Conservation (phyloP, 768 basidiomycete genomes). For the Lactarius indigo region DNA sequence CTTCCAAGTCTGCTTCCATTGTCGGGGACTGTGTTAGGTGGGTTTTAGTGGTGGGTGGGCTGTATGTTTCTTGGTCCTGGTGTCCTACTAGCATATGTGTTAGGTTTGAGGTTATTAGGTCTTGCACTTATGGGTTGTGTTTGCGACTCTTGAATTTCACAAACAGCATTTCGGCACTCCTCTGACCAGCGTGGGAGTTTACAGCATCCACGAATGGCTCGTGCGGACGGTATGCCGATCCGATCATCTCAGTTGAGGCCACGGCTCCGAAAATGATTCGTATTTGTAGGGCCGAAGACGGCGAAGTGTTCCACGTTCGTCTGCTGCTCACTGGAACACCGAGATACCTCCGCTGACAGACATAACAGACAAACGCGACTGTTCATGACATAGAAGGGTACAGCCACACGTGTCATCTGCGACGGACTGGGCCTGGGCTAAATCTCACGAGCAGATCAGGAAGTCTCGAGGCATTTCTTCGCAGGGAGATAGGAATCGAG, state of each 20-base stretch:
- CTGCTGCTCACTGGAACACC: not conserved
- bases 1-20: no score
- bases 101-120: no score
- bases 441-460: conserved; percentile 44
- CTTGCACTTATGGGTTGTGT: no score
- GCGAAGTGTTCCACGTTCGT: conserved; percentile 35
- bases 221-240: not conserved
- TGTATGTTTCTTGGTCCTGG: no score
- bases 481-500: conserved; percentile 67
- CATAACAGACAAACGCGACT: conserved; percentile 50
- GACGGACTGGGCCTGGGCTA: not conserved
- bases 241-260: not conserved
- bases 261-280: conserved; percentile 31
- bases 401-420: conserved; percentile 18
- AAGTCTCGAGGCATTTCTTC: conserved; percentile 64
- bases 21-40: no score
- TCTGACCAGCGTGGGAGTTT: not conserved
- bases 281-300: conserved; percentile 41
- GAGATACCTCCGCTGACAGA: conserved; percentile 3
- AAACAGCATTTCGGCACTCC: no score
- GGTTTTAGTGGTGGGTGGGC: no score
- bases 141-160: no score
- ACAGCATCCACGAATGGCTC: not conserved
- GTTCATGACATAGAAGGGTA: conserved; percentile 77
- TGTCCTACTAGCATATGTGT: no score